Conservation (phyloP, 2,329 filamentous ascomycete species). For the Calonectria hongkongensis region DNA sequence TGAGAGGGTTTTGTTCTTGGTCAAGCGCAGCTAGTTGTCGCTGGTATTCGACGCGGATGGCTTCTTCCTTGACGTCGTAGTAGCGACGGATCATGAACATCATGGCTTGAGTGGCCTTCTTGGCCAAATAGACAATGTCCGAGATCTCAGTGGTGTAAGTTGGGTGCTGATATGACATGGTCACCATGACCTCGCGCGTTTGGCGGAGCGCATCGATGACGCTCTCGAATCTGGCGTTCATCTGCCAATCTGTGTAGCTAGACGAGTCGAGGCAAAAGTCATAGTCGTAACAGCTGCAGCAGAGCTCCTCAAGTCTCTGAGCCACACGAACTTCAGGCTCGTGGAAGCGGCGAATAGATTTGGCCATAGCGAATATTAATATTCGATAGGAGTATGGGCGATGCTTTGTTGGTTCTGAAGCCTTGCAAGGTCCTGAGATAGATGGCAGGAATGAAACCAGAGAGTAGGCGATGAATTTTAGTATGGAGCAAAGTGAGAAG, state of each 20-base stretch:
- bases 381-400: background rate
- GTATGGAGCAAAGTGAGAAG: background rate
- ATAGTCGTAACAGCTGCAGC: background rate
- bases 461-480: background rate
- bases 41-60: constrained; percentile 13
- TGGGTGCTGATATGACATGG: constrained; percentile 3
- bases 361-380: background rate
- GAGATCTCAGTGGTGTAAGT: background rate
- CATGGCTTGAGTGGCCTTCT: background rate
- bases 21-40: constrained; percentile 28
- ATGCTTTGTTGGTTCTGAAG: background rate
- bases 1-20: background rate
- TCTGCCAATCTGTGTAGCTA: background rate
- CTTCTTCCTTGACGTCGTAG: constrained; percentile 40
- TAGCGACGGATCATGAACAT: constrained; percentile 26
- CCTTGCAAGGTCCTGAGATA: background rate
- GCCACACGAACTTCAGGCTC: no score
- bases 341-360: no score
- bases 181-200: constrained; percentile 22
- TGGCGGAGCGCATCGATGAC: background rate
- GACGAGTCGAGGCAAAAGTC: background rate
- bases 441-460: background rate
- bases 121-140: background rate
- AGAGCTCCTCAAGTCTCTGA: no score
- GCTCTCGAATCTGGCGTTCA: constrained; percentile 27